Evolutionary conservation across 1,284 basidiomycete species (phyloP).

Genomic region (Cryptococcus neoformans): DNA sequence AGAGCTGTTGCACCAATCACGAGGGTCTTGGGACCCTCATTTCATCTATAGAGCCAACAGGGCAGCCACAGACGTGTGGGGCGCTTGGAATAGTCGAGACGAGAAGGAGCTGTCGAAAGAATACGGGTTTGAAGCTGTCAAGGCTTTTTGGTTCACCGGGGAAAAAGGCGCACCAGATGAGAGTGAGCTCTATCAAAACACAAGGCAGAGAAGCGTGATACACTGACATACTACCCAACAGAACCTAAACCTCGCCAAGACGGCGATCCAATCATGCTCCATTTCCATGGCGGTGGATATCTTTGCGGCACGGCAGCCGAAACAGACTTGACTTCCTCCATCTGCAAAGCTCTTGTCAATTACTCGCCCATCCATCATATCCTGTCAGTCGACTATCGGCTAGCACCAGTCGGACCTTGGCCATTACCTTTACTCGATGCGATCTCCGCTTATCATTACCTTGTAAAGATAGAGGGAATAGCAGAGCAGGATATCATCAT

Average conservation of each 20-base stretch:
- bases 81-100: constrained; percentile 25
- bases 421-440: constrained; percentile 63
- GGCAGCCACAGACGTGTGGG: constrained; percentile 15
- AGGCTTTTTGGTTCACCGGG: constrained; percentile 42
- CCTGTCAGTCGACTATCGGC: constrained; percentile 40
- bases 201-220: no score
- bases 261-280: constrained; percentile 37
- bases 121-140: constrained; percentile 34
- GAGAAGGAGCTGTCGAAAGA: background rate
- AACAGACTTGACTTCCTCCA: constrained; percentile 34
- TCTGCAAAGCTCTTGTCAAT: constrained; percentile 32
- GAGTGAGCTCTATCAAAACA: constrained; percentile 7
- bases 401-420: constrained; percentile 52
- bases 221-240: background rate
- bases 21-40: constrained; percentile 33
- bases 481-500: constrained; percentile 60
- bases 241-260: constrained; percentile 11
- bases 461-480: constrained; percentile 54
- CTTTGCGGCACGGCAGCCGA: constrained; percentile 42
- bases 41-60: constrained; percentile 24
- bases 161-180: constrained; percentile 21
- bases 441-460: constrained; percentile 61
- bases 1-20: constrained; percentile 17
- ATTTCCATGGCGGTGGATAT: constrained; percentile 45
- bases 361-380: constrained; percentile 42